Percentiles rank a stretch among this genome's conserved stretches.
Conservation (phyloP, 1,139 yeast genomes). For the Blastobotrys persicus region DNA sequence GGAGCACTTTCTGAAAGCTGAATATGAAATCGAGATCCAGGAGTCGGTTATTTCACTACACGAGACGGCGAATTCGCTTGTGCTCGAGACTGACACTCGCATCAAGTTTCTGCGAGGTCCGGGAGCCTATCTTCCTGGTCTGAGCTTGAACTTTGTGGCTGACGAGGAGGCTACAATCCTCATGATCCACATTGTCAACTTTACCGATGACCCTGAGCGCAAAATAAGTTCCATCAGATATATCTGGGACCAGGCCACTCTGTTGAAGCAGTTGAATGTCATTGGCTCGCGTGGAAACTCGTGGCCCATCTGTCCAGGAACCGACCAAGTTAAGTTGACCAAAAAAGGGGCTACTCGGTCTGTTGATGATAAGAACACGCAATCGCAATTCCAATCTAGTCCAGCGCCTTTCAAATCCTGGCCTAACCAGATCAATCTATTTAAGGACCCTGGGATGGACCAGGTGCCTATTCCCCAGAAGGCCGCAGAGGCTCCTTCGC, state of each 20-base stretch:
- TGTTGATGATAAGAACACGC: conserved; percentile 12
- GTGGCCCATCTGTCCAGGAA: conserved; percentile 33
- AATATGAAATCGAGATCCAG: conserved; percentile 23
- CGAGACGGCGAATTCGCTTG: conserved; percentile 22
- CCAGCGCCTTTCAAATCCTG: conserved; percentile 19
- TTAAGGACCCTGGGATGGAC: conserved; percentile 22
- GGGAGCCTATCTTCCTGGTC: conserved; percentile 31
- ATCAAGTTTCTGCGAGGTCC: conserved; percentile 31
- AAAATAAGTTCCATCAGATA: conserved; percentile 24
- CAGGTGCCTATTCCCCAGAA: conserved; percentile 23
- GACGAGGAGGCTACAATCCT: conserved; percentile 30
- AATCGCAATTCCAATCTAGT: conserved; percentile 7
- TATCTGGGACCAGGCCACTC: conserved; percentile 35
- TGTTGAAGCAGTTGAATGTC: conserved; percentile 32
- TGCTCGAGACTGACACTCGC: conserved; percentile 29
- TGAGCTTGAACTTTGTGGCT: conserved; percentile 31
- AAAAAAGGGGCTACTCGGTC: conserved; percentile 13
- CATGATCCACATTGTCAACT: conserved; percentile 28
- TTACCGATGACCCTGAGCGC: conserved; percentile 18
- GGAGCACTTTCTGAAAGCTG: conserved; percentile 22
- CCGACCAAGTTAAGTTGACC: conserved; percentile 21
- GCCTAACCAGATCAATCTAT: conserved; percentile 21
- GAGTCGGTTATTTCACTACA: conserved; percentile 25
- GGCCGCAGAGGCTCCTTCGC: conserved; percentile 26
- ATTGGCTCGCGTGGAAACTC: conserved; percentile 33